phyloP scores from a whole-genome alignment of 2,329 filamentous ascomycete species.

The Nemania sp. region DNA sequence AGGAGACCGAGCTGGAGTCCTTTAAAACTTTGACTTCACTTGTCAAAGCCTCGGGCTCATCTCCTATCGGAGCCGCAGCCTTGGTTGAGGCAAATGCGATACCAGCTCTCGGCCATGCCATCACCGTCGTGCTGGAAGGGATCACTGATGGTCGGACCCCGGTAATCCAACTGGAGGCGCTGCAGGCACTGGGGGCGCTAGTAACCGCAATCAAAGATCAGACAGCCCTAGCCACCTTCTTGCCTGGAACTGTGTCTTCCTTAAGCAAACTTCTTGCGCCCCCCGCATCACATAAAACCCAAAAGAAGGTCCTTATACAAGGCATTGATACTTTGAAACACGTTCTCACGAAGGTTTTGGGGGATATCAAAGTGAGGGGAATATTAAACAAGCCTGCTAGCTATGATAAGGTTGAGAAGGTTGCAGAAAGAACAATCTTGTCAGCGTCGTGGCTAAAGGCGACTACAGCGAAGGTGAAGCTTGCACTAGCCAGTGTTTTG shows the following conservation, averaged over 20 bases:
- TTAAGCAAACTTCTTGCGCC: conserved; percentile 80
- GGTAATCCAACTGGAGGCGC: conserved; percentile 77
- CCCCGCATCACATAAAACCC: conserved; percentile 67
- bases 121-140: conserved; percentile 83
- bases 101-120: conserved; percentile 82
- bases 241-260: conserved; percentile 88
- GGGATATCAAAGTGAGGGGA: conserved; percentile 66
- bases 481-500: conserved; percentile 82
- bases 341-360: conserved; percentile 66
- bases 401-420: conserved; percentile 42
- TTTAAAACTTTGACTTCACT: conserved; percentile 77
- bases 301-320: conserved; percentile 71
- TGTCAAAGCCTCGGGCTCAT: conserved; percentile 68
- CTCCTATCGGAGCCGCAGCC: conserved; percentile 60
- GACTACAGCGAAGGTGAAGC: conserved; percentile 82
- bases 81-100: conserved; percentile 71
- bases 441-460: conserved; percentile 78
- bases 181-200: conserved; percentile 72
- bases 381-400: conserved; percentile 55
- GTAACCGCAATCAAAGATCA: conserved; percentile 75
- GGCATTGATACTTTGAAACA: conserved; percentile 69
- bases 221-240: conserved; percentile 83
- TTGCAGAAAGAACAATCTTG: conserved; percentile 55
- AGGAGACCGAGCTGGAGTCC: conserved; percentile 80
- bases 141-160: conserved; percentile 73